Evolutionary conservation across 2,329 filamentous ascomycete species (phyloP).

Genomic region (Penicillium thymicola): DNA sequence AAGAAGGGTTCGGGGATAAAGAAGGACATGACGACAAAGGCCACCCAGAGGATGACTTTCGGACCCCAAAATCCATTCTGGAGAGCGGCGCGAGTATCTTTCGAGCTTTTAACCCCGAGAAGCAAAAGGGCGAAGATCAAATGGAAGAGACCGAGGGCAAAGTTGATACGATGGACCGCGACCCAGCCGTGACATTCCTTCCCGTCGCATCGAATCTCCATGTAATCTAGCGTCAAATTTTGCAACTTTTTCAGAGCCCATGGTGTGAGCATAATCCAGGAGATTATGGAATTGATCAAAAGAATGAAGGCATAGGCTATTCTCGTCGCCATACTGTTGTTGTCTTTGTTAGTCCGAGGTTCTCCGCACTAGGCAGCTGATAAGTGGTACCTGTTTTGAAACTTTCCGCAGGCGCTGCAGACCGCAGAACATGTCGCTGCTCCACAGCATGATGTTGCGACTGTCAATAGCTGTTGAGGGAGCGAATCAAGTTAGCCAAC

Average conservation of each 20-base stretch:
- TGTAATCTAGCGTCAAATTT: conserved; percentile 88
- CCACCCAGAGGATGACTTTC: conserved; percentile 86
- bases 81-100: conserved; percentile 78
- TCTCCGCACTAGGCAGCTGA: conserved; percentile 6
- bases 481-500: conserved; percentile 13
- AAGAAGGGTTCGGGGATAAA: conserved; percentile 95
- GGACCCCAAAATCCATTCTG: conserved; percentile 99
- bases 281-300: conserved; percentile 91
- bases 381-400: conserved; percentile 74
- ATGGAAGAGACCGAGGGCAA: conserved; percentile 92
- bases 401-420: conserved; percentile 93
- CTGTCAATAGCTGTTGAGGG: conserved; percentile 62
- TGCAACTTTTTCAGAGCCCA: conserved; percentile 97
- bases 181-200: conserved; percentile 94
- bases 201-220: conserved; percentile 88
- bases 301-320: conserved; percentile 95
- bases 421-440: conserved; percentile 95
- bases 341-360: conserved; percentile 23
- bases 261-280: conserved; percentile 98
- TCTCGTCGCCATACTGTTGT: conserved; percentile 85
- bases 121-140: conserved; percentile 79
- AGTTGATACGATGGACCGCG: conserved; percentile 96
- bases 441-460: conserved; percentile 88
- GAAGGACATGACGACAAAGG: conserved; percentile 84
- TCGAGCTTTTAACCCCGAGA: conserved; percentile 81